Base-by-base conservation (phyloP, 1,139 yeast genomes). In the Cylindricascospora bacillispora region DNA sequence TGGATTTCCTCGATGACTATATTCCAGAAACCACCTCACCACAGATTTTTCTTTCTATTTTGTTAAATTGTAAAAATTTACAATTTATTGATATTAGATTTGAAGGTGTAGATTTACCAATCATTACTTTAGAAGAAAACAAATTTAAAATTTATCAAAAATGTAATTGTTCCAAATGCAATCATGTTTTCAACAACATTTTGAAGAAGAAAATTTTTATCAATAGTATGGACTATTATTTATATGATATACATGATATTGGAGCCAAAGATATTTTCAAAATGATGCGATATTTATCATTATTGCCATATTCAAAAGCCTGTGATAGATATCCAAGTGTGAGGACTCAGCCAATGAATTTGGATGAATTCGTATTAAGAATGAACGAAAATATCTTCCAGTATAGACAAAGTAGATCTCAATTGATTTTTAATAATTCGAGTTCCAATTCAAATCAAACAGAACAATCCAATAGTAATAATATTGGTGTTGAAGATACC, bases 291-390 rank as follows among this genome's bases (percentile, higher is more conserved):
- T 40, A 44, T 21, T 42, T 57, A 9, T 53, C 54, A 15, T 30
- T 60, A 15, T 39, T 56, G 24, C 65, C 65, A 3, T 60, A 60
- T 33, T 57, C 63, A 1, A 59, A 59, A 33, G 63, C 63, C 1
- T 56, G 60, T 27, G 65, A 59, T 36, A 43, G 41, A 25, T 59
- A 54, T 35, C 65, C 65, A 17, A 51, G 61, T 25, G 63, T 60
- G 3, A 47, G 58, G 29, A 60, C 63, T 0, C 60, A 58, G 20
- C 54, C 60, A 10, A 59, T 55, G 51, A 48, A 49, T 34, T 35
- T 57, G 28, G 43, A 49, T 10, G 41, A 48, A 16, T 55, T 58
- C 32, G 49, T 59, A 10, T 33, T 37, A 2, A 42, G 45, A 25
- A 55, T 54, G 44, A 60, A 60, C 33, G 37, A 36, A 25, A 47